Percentiles rank a stretch among this genome's conserved stretches.
Conservation (phyloP, 257 asterid genomes). For the Solanum etuberosum region DNA sequence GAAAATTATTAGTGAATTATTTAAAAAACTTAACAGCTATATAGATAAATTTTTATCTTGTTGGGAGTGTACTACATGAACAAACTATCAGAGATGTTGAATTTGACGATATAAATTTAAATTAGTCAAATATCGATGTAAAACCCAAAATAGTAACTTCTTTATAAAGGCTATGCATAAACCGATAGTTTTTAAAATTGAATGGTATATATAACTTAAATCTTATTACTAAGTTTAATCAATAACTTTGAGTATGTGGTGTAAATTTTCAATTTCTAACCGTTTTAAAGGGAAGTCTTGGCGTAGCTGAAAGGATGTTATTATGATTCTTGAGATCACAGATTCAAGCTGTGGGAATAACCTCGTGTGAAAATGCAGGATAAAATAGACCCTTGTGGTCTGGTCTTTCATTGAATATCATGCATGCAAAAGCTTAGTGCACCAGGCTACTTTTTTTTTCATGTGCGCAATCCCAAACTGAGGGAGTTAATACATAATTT, state of each 20-base stretch:
- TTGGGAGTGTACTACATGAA: background rate
- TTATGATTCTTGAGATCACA: no score
- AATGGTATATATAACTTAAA: background rate
- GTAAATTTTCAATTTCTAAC: background rate
- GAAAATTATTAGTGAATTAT: background rate
- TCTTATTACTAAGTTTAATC: background rate
- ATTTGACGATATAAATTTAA: background rate
- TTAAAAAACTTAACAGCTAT: no score
- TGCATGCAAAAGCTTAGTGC: background rate
- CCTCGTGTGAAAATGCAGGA: no score
- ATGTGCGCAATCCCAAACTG: background rate
- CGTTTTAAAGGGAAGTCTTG: no score
- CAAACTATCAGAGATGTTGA: background rate
- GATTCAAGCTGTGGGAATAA: no score
- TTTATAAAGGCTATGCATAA: background rate
- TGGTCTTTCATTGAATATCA: rapidly evolving
- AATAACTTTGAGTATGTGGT: background rate
- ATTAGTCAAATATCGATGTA: background rate
- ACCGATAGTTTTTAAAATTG: no score
- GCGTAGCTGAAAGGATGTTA: no score
- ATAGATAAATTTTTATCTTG: no score
- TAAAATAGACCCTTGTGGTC: no score
- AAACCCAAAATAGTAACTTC: background rate
- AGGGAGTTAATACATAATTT: no score
- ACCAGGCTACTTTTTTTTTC: background rate